Percentiles rank a stretch among this genome's conserved stretches.
Evolutionary conservation across 2,329 filamentous ascomycete species (phyloP).

Genomic region (Fusarium sp.): DNA sequence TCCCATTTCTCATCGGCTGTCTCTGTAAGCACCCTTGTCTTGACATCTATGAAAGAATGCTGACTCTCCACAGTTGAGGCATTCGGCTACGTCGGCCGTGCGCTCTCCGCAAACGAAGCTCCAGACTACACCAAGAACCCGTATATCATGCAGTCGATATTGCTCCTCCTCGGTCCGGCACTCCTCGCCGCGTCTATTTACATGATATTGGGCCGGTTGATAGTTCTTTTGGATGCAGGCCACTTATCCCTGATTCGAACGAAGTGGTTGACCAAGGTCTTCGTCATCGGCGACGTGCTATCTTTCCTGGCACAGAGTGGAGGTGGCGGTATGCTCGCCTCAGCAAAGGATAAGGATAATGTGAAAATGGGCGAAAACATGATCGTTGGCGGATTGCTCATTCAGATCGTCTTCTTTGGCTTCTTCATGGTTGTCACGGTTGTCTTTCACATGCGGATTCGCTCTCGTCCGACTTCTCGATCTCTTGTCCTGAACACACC

Average conservation of each 20-base stretch:
- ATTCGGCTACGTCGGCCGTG: slow-evolving; percentile 58
- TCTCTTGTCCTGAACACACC: slow-evolving; percentile 40
- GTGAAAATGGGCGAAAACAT: slow-evolving; percentile 55
- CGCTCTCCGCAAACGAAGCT: slow-evolving; percentile 55
- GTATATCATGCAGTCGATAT: slow-evolving; percentile 53
- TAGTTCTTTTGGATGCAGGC: slow-evolving; percentile 50
- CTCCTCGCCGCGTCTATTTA: slow-evolving; percentile 58
- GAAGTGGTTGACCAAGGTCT: slow-evolving; percentile 60
- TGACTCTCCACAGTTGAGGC: slow-evolving; percentile 37
- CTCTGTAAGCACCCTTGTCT: slow-evolving; percentile 51
- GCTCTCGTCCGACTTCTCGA: slow-evolving; percentile 10
- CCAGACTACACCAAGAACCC: slow-evolving; percentile 48
- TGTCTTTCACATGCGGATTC: slow-evolving; percentile 55
- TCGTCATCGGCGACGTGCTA: slow-evolving; percentile 60
- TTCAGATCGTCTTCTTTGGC: slow-evolving; percentile 65
- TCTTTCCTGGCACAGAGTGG: slow-evolving; percentile 51
- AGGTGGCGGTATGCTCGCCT: slow-evolving; percentile 38
- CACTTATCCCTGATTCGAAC: slow-evolving; percentile 53
- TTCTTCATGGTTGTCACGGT: slow-evolving; percentile 61
- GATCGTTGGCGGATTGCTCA: slow-evolving; percentile 61
- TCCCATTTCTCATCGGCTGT: slow-evolving; percentile 61
- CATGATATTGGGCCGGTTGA: slow-evolving; percentile 57
- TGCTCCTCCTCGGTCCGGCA: slow-evolving; percentile 52
- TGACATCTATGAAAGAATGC: neutral
- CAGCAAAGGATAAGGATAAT: slow-evolving; percentile 35